Conservation (phyloP, 352 stramenopile species). For the Nannochloropsis limnetica region DNA sequence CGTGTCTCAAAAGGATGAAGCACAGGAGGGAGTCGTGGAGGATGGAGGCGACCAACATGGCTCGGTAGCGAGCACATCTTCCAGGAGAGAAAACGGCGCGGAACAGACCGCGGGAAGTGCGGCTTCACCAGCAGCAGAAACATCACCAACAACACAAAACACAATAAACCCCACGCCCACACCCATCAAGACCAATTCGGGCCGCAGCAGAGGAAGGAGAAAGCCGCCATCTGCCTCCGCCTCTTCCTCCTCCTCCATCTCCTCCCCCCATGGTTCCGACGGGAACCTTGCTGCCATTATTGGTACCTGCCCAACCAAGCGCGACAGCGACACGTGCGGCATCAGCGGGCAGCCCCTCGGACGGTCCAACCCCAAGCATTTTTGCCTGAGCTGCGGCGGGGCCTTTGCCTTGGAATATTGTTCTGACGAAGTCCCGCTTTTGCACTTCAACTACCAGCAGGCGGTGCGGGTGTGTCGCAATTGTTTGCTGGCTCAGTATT, state of each 20-base stretch:
- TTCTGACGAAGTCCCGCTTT: conserved; percentile 19
- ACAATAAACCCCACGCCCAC: background rate
- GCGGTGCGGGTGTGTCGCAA: conserved; percentile 12
- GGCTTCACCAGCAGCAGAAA: background rate
- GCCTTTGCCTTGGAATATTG: conserved; percentile 32
- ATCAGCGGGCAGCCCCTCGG: conserved; percentile 28
- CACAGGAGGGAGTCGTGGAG: background rate
- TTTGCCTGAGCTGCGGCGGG: background rate
- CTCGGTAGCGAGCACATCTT: background rate
- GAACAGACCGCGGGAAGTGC: background rate
- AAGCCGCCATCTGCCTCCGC: background rate
- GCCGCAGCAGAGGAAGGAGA: background rate
- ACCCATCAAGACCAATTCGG: background rate
- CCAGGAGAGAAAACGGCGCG: background rate
- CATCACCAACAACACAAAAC: background rate
- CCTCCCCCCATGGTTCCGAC: background rate
- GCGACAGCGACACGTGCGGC: conserved; percentile 8
- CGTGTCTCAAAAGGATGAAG: background rate
- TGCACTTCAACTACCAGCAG: background rate
- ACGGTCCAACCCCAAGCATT: background rate
- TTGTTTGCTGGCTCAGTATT: conserved; percentile 2
- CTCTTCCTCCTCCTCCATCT: background rate
- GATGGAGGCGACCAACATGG: background rate
- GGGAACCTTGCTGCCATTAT: background rate
- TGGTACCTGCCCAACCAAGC: background rate